phyloP scores from a whole-genome alignment of 1,139 yeast genomes.

The Kodamaea suecica region DNA sequence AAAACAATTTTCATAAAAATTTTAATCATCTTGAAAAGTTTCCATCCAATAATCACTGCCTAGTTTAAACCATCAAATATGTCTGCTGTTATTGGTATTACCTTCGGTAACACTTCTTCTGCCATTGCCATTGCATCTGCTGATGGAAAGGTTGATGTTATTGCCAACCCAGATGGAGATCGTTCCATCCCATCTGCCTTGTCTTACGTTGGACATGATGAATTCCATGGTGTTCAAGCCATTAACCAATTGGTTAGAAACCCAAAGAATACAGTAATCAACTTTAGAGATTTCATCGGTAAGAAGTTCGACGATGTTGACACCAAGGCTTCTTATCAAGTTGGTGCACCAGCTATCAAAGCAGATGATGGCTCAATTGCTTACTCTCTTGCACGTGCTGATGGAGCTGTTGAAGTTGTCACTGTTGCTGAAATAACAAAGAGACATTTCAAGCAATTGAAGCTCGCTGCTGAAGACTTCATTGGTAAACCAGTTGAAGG shows the following conservation, averaged over 20 bases:
- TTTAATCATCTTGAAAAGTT: conserved; percentile 1
- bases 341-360: conserved; percentile 74
- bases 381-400: conserved; percentile 52
- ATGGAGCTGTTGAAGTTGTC: conserved; percentile 45
- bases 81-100: conserved; percentile 79
- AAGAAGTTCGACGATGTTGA: conserved; percentile 68
- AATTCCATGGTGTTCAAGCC: conserved; percentile 97
- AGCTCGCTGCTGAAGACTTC: conserved; percentile 89
- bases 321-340: conserved; percentile 48
- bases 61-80: conserved; percentile 14
- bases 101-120: conserved; percentile 95
- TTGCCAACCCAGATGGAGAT: conserved; percentile 99
- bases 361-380: conserved; percentile 64
- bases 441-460: conserved; percentile 81
- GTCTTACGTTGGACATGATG: conserved; percentile 90
- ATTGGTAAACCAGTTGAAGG: conserved; percentile 80
- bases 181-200: conserved; percentile 92
- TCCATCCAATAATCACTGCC: background rate
- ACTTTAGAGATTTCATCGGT: conserved; percentile 93
- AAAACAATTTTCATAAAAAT: background rate
- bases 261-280: conserved; percentile 79
- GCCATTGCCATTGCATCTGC: conserved; percentile 86
- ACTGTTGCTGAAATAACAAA: conserved; percentile 74
- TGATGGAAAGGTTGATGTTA: conserved; percentile 93
- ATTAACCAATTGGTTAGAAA: conserved; percentile 88